Evolutionary conservation across 2,329 filamentous ascomycete species (phyloP).

Genomic region (Aspergillus spinulosporus): DNA sequence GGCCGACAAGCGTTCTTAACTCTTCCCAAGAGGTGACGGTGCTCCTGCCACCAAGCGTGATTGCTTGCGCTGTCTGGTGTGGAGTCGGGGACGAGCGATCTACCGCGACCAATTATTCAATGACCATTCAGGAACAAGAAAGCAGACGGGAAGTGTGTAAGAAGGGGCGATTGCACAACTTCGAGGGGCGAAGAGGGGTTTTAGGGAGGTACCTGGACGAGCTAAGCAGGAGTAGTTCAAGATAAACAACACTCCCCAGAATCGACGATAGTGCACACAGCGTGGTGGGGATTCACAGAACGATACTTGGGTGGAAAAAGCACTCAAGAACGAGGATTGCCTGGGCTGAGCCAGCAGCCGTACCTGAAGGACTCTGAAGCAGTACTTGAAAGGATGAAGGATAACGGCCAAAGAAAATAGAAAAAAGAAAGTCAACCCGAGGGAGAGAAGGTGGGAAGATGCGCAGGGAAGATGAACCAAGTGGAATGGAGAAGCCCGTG

Average conservation of each 20-base stretch:
- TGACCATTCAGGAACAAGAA: conserved; percentile 23
- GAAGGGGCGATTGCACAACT: conserved; percentile 18
- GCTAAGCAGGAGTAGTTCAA: conserved; percentile 5
- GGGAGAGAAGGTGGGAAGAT: conserved; percentile 9
- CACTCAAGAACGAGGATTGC: conserved; percentile 1
- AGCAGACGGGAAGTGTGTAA: conserved; percentile 14
- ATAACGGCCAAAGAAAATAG: conserved; percentile 15
- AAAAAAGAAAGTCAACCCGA: conserved; percentile 1
- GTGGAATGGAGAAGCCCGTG: conserved; percentile 13
- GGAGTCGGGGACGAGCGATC: conserved; percentile 28
- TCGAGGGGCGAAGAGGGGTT: conserved; percentile 18
- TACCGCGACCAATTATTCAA: conserved; percentile 28
- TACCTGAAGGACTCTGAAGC: neutral
- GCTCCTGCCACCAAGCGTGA: conserved; percentile 17
- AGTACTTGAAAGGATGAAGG: neutral
- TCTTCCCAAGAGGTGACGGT: conserved; percentile 13
- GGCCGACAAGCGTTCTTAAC: conserved; percentile 14
- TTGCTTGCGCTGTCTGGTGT: conserved; percentile 27
- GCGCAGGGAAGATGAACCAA: conserved; percentile 13
- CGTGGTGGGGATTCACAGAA: conserved; percentile 7
- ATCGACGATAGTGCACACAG: conserved; percentile 9
- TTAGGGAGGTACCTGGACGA: conserved; percentile 15
- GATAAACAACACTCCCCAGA: conserved; percentile 15
- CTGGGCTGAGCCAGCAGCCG: conserved; percentile 24
- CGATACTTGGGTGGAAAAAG: conserved; percentile 7